Base-by-base conservation (phyloP, 1,139 yeast genomes). In the Blastobotrys aristatus region DNA sequence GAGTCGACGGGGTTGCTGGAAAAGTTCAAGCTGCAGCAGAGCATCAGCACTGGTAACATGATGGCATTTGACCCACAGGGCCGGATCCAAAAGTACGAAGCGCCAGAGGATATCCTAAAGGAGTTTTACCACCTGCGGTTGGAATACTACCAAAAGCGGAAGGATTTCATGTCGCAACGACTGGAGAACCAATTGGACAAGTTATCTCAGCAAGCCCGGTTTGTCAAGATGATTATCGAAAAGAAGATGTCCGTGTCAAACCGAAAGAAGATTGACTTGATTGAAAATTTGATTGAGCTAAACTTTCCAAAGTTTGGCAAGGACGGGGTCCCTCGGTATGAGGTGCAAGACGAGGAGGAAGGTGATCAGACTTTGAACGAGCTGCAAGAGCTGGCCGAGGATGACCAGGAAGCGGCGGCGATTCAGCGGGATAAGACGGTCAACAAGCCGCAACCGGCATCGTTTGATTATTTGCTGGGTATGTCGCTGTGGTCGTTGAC, bases 401-500 rank as follows among this genome's bases (percentile, higher is more conserved):
- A 60, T 3, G 70, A 61, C 14, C 58, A 55, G 2, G 70, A 64
- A 22, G 68, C 63, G 11, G 65, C 66, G 20, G 69, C 65, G 21
- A 70, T 66, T n/a, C 67, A 61, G 22, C 67, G 61, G 16, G 73
- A 65, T 2, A 68, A 60, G n/a, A 68, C 57, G n/a, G 70, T 53
- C 24, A 63, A 41, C 64, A 63, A 41, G 65, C 65, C 44, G 62
- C 61, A 48, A 64, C 61, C 60, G 29, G 61, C 62, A 13, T 52
- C 53, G n/a, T 68, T 58, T 43, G 71, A 68, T 42, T 68, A 68
- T 73, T 75, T 59, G 73, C 85, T 50, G 73, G 86, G 51, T 79
- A 86, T 94, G 96, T 79, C 90, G 33, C 82, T 94, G 57, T 89
- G 97, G 95, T 83, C 96, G 27, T 78, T 92, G 62, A 90, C 98